Base-by-base conservation (phyloP, 2,329 filamentous ascomycete genomes). In the Exophiala bonariae region DNA sequence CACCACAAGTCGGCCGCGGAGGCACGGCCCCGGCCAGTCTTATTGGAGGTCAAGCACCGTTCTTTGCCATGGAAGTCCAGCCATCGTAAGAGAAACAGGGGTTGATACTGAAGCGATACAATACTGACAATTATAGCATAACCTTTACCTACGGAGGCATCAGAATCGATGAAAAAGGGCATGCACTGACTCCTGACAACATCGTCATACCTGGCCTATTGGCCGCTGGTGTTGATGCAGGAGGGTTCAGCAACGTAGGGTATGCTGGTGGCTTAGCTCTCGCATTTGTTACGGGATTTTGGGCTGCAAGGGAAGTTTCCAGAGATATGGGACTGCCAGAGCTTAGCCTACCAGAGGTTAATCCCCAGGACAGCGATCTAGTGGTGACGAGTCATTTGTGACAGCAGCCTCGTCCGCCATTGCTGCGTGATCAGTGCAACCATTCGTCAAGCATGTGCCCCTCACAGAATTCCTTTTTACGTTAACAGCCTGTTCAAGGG, bases 91-190 rank as follows among this genome's bases (percentile, higher is more conserved):
- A n/a, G n/a, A n/a, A n/a, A n/a, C n/a, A n/a, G n/a, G n/a, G n/a
- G n/a, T n/a, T n/a, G n/a, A n/a, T 55, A 3, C 20, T 23, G n/a
- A 16, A 4, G 35, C 50, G 16, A 49, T 22, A 18, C 9, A 8
- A 9, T n/a, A n/a, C n/a, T n/a, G n/a, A n/a, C n/a, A n/a, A n/a
- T n/a, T 1, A 16, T 20, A 61, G 59, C 2, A 62, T 62, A 30
- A 62, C 61, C 6, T 62, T 63, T 45, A 60, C 61, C 3, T 63
- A 62, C 16, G 61, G 61, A 3, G 61, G 59, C 1, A 55, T 63
- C 9, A 39, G 41, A 2, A 58, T 63, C 23, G 57, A 63, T 45
- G 34, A 43, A 1, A 37, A 59, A n/a, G 56, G 56, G 3, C 51
- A 52, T 28, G 61, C 61, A 2, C 41, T 63, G 13, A 62, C 60